These are phyloP conservation scores for Zalaria sp. DNA, from an alignment of 2,329 filamentous ascomycete species.

Conservation along the genomic window DNA sequence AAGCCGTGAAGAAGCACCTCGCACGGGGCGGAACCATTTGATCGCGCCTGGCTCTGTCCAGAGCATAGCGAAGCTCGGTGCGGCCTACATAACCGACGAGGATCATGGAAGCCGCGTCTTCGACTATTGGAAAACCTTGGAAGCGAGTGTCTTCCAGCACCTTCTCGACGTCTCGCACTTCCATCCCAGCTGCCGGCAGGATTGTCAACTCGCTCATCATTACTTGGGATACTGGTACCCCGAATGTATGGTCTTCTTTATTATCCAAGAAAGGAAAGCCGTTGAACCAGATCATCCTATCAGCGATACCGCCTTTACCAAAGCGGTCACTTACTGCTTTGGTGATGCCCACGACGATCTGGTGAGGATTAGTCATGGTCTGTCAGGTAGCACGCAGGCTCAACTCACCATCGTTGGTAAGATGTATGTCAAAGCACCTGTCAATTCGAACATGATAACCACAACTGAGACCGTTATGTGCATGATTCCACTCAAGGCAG, in stretches of 20 bases:
- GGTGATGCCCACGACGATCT: slow-evolving; percentile 90
- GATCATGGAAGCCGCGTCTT: slow-evolving; percentile 53
- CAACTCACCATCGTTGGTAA: slow-evolving; percentile 70
- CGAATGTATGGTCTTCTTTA: slow-evolving; percentile 95
- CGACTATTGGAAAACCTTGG: slow-evolving; percentile 86
- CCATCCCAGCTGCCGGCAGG: slow-evolving; percentile 60
- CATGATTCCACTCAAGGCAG: slow-evolving; percentile 91
- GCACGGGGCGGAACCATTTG: slow-evolving; percentile 51
- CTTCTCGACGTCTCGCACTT: slow-evolving; percentile 61
- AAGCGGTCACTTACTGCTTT: slow-evolving; percentile 86
- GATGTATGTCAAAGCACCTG: slow-evolving; percentile 93
- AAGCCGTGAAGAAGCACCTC: slow-evolving; percentile 52
- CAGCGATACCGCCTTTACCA: slow-evolving; percentile 91
- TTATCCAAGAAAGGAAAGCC: slow-evolving; percentile 94
- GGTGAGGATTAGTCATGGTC: background rate
- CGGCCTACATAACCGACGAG: slow-evolving; percentile 86
- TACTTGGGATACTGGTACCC: slow-evolving; percentile 78
- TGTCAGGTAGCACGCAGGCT: background rate
- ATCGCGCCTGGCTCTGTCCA: slow-evolving; percentile 63
- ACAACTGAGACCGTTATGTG: slow-evolving; percentile 94
- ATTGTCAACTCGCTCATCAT: slow-evolving; percentile 70
- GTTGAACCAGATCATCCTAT: slow-evolving; percentile 98
- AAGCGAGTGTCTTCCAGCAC: slow-evolving; percentile 67
- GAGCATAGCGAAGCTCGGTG: slow-evolving; percentile 81
- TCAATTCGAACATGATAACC: slow-evolving; percentile 98